These are phyloP conservation scores for Fusarium sp. DNA, from an alignment of 2,329 filamentous ascomycete genomes.

Conservation along the genomic window DNA sequence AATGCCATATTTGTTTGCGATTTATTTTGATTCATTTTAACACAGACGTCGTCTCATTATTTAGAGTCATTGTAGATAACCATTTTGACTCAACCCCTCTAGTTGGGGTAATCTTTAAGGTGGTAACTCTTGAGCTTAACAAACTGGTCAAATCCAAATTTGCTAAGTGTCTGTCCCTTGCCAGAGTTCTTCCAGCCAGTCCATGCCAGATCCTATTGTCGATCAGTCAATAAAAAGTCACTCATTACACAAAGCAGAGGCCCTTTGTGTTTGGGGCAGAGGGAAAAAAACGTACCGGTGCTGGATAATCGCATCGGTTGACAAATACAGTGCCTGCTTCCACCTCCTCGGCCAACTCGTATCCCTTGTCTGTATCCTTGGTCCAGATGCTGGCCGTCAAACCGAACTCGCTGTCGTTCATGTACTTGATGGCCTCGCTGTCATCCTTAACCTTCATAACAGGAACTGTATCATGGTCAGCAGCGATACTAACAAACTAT, in stretches of 20 bases:
- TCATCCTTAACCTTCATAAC: slow-evolving; percentile 88
- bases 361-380: slow-evolving; percentile 81
- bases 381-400: slow-evolving; percentile 98
- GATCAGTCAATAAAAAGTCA: slow-evolving; percentile 33
- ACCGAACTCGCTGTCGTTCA: slow-evolving; percentile 96
- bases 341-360: slow-evolving; percentile 81
- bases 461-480: slow-evolving; percentile 58
- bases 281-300: slow-evolving; percentile 73
- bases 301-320: slow-evolving; percentile 92
- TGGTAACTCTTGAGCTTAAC: slow-evolving; percentile 97
- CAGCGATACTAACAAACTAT: background rate
- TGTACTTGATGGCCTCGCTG: slow-evolving; percentile 81
- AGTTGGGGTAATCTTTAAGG: slow-evolving; percentile 82
- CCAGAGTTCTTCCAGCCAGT: slow-evolving; percentile 98
- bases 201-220: slow-evolving; percentile 85
- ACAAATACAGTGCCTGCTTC: slow-evolving; percentile 97
- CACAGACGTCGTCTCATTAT: slow-evolving; percentile 27
- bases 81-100: slow-evolving; percentile 35
- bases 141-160: slow-evolving; percentile 94
- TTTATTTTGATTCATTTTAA: slow-evolving; percentile 21
- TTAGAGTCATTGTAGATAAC: slow-evolving; percentile 30
- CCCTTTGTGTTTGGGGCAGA: slow-evolving; percentile 18
- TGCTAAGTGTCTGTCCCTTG: slow-evolving; percentile 88
- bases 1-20: slow-evolving; percentile 21
- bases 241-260: slow-evolving; percentile 9